Base-by-base conservation (phyloP, 768 basidiomycete genomes). In the Royoungia palumana region DNA sequence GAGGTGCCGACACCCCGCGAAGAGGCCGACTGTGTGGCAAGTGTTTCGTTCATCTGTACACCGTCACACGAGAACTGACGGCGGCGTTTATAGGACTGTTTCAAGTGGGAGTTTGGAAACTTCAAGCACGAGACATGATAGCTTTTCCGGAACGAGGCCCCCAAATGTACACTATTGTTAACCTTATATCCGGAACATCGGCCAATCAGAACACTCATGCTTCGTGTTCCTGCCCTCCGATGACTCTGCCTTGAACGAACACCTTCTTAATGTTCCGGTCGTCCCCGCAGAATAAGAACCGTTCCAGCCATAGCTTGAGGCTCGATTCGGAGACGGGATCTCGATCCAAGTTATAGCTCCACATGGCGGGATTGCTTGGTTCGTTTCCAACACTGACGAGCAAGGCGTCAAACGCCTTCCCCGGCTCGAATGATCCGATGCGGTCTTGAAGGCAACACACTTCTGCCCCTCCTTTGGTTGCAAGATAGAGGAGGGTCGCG, bases 371-470 rank as follows among this genome's bases (percentile, higher is more conserved):
- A 46, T 83, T 84, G 1, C 76, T 80, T 25, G 74, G 64, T 34
- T 76, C 77, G 37, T 66, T 63, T 27, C 74, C 69, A 8, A 88
- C 72, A 60, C 73, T 80, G 20, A 95, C 82, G 4, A 90, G 54
- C 8, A 97, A 70, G 0, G 95, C 95, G 62, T 98, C 95, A 61
- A 97, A 97, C 53, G 81, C 83, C 70, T 93, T 95, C 3, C 91
- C 93, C 3, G 74, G 71, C 13, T 72, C 73, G 54, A 98, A 89
- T 16, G 84, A 86, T 7, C 95, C 95, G 14, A 89, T 75, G 35
- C 73, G 76, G 21, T 79, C 68, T 45, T 81, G 75, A 11, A 96
- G 69, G 43, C 75, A 74, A 60, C 92, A 94, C 0, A 97, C 83
- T 20, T 81, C 75, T 2, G 95, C 95, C 1, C 95, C 95, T 28